Evolutionary conservation across 1,284 basidiomycete genomes (phyloP), one percentile per base, ranked within the genome.

Genomic region (Fomes fomentarius): DNA sequence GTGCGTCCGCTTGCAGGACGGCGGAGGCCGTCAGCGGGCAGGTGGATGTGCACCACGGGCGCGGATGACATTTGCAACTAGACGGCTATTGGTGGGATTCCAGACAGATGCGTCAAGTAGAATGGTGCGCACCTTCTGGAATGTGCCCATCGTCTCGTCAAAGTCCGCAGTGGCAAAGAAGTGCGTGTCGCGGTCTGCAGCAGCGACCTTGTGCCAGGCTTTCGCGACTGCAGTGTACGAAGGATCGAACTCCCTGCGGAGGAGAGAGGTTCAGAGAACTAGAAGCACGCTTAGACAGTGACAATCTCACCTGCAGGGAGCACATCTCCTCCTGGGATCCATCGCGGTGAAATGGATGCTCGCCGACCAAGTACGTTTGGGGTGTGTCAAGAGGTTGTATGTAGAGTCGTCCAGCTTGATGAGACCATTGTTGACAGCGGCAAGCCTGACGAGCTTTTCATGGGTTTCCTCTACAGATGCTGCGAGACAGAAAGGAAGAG

Each of bases 141-240:
- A 98, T 33, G 94, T 79, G 3, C 75, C 72, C 52, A 84, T 81
- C 2, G 83, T 87, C 37, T 91, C 79, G 60, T 89, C 83, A 68
- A 96, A 97, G 71, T 98, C 95, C 33, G 94, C 74, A n/a, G 85
- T 87, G 12, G 86, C 95, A 67, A 97, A 98, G 81, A 97, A 94
- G 71, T 96, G 93, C 54, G 79, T 74, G 69, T 93, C 79, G 39
- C 89, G 81, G 31, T 87, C 73, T n/a, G 75, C 75, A 50, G 77
- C 68, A 12, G 89, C 73, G 17, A 80, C 79, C 25, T 76, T 78
- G 5, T 79, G 69, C 95, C 94, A 97, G 34, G 91, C 84, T 63
- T 85, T 85, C 21, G 93, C 91, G 8, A 97, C 85, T 3, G 84
- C 73, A 19, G 80, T 80, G 80, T 87, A 96, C 15, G 88, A 80